These are phyloP conservation scores for Pythium sp. DNA, from an alignment of 352 stramenopile genomes.

Conservation along the genomic window DNA sequence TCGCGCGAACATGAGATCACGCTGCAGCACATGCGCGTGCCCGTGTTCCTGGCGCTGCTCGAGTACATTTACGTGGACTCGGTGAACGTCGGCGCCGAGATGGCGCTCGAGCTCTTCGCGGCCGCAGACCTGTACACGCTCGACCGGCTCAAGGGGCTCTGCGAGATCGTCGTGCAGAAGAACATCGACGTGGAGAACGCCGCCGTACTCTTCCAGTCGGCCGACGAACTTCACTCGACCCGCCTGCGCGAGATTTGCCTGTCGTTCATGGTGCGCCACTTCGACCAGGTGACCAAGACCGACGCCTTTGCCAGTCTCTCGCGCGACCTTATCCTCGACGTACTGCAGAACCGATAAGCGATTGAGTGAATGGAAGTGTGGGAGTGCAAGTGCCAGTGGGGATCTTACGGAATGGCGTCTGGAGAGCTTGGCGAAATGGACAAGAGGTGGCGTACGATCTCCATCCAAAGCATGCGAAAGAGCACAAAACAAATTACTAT, in stretches of 20 bases:
- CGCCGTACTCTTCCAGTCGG: slow-evolving; percentile 78
- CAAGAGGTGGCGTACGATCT: no score
- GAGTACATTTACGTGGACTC: slow-evolving; percentile 97
- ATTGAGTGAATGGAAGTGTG: no score
- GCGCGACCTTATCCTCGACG: slow-evolving; percentile 87
- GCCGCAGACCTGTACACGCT: slow-evolving; percentile 94
- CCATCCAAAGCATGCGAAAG: no score
- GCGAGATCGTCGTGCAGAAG: slow-evolving; percentile 89
- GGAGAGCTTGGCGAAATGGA: not conserved
- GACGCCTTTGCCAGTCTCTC: slow-evolving; percentile 85
- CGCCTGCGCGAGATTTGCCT: slow-evolving; percentile 89
- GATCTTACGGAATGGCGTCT: not conserved
- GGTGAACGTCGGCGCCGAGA: slow-evolving; percentile 89
- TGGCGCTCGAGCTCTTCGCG: slow-evolving; percentile 94
- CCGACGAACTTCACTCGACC: slow-evolving; percentile 80
- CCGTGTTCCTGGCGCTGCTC: slow-evolving; percentile 93
- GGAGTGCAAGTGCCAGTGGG: no score
- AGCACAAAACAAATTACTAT: not conserved
- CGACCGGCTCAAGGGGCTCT: slow-evolving; percentile 91
- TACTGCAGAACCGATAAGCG: slow-evolving; percentile 80
- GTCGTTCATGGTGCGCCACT: slow-evolving; percentile 87
- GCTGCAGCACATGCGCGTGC: slow-evolving; percentile 86
- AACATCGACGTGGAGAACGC: slow-evolving; percentile 87
- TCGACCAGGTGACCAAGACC: slow-evolving; percentile 90
- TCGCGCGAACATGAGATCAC: slow-evolving; percentile 84